Evolutionary conservation across 2,329 filamentous ascomycete genomes (phyloP), one percentile per base, ranked within the genome.

Genomic region (Ceratocystis variospora): DNA sequence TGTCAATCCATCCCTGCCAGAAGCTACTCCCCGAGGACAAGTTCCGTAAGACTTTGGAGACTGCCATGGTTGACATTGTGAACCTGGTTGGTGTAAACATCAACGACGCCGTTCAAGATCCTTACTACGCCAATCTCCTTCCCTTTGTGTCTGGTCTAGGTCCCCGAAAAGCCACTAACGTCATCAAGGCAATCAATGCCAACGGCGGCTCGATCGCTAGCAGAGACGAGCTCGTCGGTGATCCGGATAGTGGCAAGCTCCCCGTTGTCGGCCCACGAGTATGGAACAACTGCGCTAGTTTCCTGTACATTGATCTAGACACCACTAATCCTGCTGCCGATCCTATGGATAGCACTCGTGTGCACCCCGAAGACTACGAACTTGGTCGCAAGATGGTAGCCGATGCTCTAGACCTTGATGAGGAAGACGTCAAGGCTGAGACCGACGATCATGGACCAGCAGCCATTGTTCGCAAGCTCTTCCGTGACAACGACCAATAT

Each of bases 321-420:
- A 81, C 85, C n/a, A 85, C 87, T 15, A 90, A 90, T 71, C 82
- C 87, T 1, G 83, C 88, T 15, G 90, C 92, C 0, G 94, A 99
- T 73, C 96, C 95, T 67, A 81, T 99, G 31, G 94, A 99, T 76
- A 96, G 94, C 73, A 99, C 94, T 61, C 89, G 94, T 78, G 91
- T 99, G 19, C 94, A 99, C 73, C 94, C 94, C 1, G 94, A 99
- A 78, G 94, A 99, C 74, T 99, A 99, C 75, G 94, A 99, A 71
- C 87, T 99, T 69, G 94, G 91, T 62, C 89, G 93, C 71, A 99
- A 99, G 77, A 97, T 99, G 87, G 94, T 94, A 22, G 94, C 94
- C 2, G 94, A 99, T 79, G 94, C 94, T 17, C 80, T 99, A 61
- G 93, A 96, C 74, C 81, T 99, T 70, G 94, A 99, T 71, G 94